Evolutionary conservation across 441 rosid genomes (phyloP).

Genomic region (Gossypium schwendimanii): DNA sequence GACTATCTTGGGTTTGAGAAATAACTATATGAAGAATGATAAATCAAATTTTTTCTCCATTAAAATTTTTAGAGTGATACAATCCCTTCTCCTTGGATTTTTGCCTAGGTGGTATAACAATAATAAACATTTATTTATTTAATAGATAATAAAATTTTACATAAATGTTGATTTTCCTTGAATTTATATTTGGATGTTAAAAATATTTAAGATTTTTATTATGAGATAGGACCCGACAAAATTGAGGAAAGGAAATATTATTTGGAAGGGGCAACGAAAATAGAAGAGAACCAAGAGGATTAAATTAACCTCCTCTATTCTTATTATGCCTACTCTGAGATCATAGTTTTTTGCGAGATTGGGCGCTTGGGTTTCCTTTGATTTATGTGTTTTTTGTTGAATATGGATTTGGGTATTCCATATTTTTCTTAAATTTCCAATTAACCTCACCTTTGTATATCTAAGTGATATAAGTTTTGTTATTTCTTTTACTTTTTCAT

Average conservation of each 20-base stretch:
- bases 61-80: too few species aligned
- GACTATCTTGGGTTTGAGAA: too few species aligned
- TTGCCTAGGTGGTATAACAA: too few species aligned
- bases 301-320: conserved; percentile 37
- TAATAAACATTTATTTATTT: too few species aligned
- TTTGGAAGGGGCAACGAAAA: conserved; percentile 20
- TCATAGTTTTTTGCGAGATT: conserved; percentile 29
- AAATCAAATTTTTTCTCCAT: too few species aligned
- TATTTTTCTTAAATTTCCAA: conserved; percentile 13
- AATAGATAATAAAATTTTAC: background rate
- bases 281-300: conserved; percentile 22
- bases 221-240: background rate
- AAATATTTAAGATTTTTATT: background rate
- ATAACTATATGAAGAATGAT: too few species aligned
- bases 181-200: conserved; percentile 19
- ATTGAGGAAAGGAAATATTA: conserved; percentile 2
- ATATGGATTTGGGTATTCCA: conserved; percentile 30
- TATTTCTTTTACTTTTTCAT: conserved; percentile 13
- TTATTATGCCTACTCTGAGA: conserved; percentile 37
- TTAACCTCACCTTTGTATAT: conserved; percentile 3
- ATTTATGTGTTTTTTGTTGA: conserved; percentile 35
- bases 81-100: too few species aligned
- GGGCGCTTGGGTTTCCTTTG: conserved; percentile 34
- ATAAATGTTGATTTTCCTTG: conserved; percentile 4
- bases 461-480: background rate